Evolutionary conservation across 345 rosid species (phyloP).

Genomic region (Durio zibethinus): DNA sequence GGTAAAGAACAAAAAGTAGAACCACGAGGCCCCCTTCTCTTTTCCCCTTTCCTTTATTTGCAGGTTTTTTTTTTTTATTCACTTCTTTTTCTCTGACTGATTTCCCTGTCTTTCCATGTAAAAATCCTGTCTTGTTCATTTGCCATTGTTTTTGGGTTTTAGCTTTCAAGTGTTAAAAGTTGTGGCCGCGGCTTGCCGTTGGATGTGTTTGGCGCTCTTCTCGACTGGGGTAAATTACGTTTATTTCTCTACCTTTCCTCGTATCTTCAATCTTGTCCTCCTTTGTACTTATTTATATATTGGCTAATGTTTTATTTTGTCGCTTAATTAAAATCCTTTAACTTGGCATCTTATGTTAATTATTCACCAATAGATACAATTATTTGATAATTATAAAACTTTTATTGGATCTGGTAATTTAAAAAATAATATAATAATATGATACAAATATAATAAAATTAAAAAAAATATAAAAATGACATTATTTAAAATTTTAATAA

Average conservation of each 20-base stretch:
- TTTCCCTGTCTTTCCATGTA: not conserved
- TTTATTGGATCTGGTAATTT: too few species aligned
- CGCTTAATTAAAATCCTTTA: too few species aligned
- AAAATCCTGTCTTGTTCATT: not conserved
- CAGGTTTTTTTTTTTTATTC: not conserved
- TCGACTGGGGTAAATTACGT: not conserved
- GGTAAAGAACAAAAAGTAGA: not conserved
- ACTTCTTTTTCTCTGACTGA: not conserved
- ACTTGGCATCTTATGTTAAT: too few species aligned
- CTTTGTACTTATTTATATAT: too few species aligned
- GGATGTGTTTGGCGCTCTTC: constrained; percentile 3
- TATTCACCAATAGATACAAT: too few species aligned
- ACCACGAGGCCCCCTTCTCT: constrained; percentile 4
- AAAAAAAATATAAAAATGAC: too few species aligned
- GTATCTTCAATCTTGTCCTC: not conserved
- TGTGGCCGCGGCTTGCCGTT: not conserved
- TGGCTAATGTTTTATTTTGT: too few species aligned
- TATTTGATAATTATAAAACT: too few species aligned
- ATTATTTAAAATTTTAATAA: too few species aligned
- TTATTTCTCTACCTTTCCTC: not conserved
- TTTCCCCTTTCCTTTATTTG: not conserved
- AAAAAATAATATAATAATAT: too few species aligned
- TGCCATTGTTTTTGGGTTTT: not conserved
- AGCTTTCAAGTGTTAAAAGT: not conserved
- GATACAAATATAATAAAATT: too few species aligned